Evolutionary conservation across 2,329 filamentous ascomycete genomes (phyloP).

Genomic region (Diplodia sapinea): DNA sequence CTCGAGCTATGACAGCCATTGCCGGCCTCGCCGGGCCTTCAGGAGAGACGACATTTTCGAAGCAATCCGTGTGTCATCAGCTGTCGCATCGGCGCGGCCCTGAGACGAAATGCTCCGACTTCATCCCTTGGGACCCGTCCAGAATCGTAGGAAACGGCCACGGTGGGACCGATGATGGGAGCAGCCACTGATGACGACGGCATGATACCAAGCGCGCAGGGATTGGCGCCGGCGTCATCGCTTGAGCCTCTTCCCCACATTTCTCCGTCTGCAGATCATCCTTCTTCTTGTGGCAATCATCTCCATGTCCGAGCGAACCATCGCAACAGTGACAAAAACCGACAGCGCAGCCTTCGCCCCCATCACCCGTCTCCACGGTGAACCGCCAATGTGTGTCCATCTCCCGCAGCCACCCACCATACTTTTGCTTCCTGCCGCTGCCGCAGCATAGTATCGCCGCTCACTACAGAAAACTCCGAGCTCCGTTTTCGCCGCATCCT

Average conservation of each 20-base stretch:
- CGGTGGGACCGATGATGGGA: not conserved
- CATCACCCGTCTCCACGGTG: not conserved
- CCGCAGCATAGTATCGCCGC: not conserved
- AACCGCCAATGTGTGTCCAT: too few species aligned
- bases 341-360: not conserved
- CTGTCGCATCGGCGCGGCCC: not conserved
- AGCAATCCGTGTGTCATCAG: not conserved
- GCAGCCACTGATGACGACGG: not conserved
- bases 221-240: not conserved
- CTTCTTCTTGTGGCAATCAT: slow-evolving; percentile 1
- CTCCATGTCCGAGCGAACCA: not conserved
- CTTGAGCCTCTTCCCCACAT: slow-evolving; percentile 13
- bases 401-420: not conserved
- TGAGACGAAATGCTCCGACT: too few species aligned
- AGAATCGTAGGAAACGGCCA: not conserved
- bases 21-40: not conserved
- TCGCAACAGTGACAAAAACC: not conserved
- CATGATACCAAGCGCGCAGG: not conserved
- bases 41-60: too few species aligned
- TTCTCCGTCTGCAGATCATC: slow-evolving; percentile 16
- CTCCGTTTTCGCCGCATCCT: slow-evolving; percentile 7
- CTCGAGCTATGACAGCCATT: not conserved
- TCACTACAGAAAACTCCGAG: not conserved
- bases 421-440: not conserved
- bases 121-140: not conserved